These are phyloP conservation scores for Thoreauomyces humboldtii DNA, from an alignment of 192 early-diverging fungal genomes.

Conservation along the genomic window DNA sequence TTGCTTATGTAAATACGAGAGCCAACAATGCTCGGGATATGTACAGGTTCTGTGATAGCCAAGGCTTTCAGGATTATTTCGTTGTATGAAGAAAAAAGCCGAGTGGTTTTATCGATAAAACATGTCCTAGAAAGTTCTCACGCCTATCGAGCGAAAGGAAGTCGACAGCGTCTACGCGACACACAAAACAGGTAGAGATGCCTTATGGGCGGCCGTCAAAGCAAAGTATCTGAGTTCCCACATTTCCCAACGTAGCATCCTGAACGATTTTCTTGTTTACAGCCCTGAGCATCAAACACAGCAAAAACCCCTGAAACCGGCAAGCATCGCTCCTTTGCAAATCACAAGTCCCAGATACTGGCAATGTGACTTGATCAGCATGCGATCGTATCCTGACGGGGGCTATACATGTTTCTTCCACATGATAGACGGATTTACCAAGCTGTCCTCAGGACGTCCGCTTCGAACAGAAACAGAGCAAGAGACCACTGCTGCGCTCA, in stretches of 20 bases:
- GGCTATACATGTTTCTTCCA: not conserved
- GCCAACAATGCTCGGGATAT: not conserved
- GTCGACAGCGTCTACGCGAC: conserved; percentile 7
- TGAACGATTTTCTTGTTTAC: conserved; percentile 18
- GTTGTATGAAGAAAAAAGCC: too few species aligned
- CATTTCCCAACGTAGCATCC: conserved; percentile 16
- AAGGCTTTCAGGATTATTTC: not conserved
- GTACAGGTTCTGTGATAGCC: not conserved
- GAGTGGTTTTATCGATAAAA: too few species aligned
- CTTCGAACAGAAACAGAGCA: not conserved
- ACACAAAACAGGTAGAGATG: conserved; percentile 1
- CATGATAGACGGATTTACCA: conserved; percentile 13
- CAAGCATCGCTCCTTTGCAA: not conserved
- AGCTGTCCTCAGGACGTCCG: not conserved
- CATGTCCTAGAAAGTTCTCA: conserved; percentile 11
- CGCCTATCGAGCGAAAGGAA: conserved; percentile 3
- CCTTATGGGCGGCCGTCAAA: not conserved
- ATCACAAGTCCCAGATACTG: conserved; percentile 8
- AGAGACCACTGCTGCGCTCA: not conserved
- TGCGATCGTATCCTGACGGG: not conserved
- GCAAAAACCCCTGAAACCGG: conserved; percentile 7
- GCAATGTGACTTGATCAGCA: not conserved
- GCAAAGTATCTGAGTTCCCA: not conserved
- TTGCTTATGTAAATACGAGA: conserved; percentile 7
- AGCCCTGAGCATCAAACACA: conserved; percentile 13